A percentile compares a stretch with the other conserved stretches of the same genome.
Conservation (phyloP, 805 yeast genomes). For the Hanseniaspora taiwanica region DNA sequence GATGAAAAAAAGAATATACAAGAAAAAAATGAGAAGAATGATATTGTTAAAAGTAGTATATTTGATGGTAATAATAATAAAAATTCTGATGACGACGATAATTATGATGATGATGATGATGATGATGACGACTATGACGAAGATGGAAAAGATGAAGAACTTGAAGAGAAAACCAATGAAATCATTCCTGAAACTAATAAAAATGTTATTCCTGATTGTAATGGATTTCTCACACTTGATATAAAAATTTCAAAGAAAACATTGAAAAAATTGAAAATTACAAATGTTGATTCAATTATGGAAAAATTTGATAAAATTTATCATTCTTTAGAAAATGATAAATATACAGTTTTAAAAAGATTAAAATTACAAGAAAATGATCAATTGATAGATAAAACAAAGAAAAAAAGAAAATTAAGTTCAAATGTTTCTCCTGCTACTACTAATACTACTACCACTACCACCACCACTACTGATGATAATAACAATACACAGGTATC, state of each 20-base stretch:
- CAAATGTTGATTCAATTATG: slow-evolving; percentile 27
- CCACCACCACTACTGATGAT: slow-evolving; percentile 11
- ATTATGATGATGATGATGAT: slow-evolving; percentile 17
- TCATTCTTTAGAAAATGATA: slow-evolving; percentile 64
- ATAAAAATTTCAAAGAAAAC: slow-evolving; percentile 26
- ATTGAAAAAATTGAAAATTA: slow-evolving; percentile 19
- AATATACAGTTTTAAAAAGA: slow-evolving; percentile 61
- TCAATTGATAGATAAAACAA: slow-evolving; percentile 38
- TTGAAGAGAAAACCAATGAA: slow-evolving; percentile 6
- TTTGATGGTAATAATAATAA: background rate
- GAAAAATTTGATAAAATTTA: slow-evolving; percentile 59
- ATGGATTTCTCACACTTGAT: slow-evolving; percentile 18
- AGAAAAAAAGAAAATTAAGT: slow-evolving; percentile 15
- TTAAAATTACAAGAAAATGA: slow-evolving; percentile 72
- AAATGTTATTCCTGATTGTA: slow-evolving; percentile 7
- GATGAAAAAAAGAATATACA: slow-evolving; percentile 10
- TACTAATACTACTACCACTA: slow-evolving; percentile 13
- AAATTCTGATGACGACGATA: slow-evolving; percentile 26
- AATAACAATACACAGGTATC: slow-evolving; percentile 20
- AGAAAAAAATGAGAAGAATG: background rate
- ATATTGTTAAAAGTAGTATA: background rate
- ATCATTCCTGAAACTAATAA: background rate
- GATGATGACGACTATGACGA: slow-evolving; percentile 10
- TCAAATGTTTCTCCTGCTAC: too few species aligned
- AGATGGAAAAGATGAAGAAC: slow-evolving; percentile 5